These are phyloP conservation scores for Cladosporium austrohemisphaericum DNA, from an alignment of 2,329 filamentous ascomycete species.

Conservation along the genomic window DNA sequence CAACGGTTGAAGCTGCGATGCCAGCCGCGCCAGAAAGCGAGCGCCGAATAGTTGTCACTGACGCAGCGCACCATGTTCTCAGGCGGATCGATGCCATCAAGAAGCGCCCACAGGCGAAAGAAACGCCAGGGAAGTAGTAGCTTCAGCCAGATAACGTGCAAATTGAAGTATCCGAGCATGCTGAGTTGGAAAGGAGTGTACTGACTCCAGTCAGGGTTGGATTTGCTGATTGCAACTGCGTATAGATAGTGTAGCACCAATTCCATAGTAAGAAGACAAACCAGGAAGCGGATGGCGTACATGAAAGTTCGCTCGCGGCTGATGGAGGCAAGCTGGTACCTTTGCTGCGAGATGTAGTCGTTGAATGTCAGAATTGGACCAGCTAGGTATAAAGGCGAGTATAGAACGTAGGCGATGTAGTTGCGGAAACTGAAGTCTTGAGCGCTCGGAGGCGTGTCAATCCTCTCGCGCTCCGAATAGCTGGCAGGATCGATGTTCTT, in stretches of 20 bases:
- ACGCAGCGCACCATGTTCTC: slow-evolving; percentile 99
- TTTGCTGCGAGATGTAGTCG: slow-evolving; percentile 86
- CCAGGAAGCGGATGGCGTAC: slow-evolving; percentile 77
- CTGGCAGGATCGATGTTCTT: slow-evolving; percentile 86
- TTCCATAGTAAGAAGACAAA: slow-evolving; percentile 85
- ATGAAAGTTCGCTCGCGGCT: slow-evolving; percentile 61
- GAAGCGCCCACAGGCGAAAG: slow-evolving; percentile 91
- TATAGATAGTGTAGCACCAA: slow-evolving; percentile 88
- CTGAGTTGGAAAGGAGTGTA: slow-evolving; percentile 86
- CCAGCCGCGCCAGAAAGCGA: slow-evolving; percentile 95
- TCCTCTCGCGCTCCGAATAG: slow-evolving; percentile 83
- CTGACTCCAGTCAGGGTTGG: slow-evolving; percentile 70
- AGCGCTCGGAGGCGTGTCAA: slow-evolving; percentile 68
- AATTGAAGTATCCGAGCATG: slow-evolving; percentile 90
- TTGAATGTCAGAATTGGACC: slow-evolving; percentile 97
- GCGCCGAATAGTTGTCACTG: slow-evolving; percentile 86
- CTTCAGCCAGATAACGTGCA: slow-evolving; percentile 97
- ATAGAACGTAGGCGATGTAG: slow-evolving; percentile 84
- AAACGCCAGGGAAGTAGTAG: slow-evolving; percentile 96
- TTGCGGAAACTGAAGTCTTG: slow-evolving; percentile 76
- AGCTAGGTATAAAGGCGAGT: slow-evolving; percentile 87
- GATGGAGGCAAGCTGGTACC: slow-evolving; percentile 71
- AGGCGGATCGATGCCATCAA: slow-evolving; percentile 88
- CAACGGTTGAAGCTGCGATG: slow-evolving; percentile 93
- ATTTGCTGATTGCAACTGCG: slow-evolving; percentile 84